Evolutionary conservation across 164 flowering plant genomes (phyloP).

Genomic region (Buxus sempervirens): DNA sequence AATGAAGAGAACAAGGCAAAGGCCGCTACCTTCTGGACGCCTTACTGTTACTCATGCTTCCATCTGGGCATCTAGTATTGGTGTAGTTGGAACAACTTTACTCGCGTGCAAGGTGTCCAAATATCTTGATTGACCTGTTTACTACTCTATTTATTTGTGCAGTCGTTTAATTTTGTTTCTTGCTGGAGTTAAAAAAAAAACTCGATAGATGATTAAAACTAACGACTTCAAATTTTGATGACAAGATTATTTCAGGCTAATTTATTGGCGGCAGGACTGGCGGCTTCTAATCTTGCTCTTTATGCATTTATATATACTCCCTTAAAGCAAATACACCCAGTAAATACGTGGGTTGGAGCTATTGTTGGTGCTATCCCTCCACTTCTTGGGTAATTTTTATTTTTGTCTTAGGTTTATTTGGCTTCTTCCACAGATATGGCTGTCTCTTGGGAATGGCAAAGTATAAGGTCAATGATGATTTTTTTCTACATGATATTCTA

Average conservation of each 20-base stretch:
- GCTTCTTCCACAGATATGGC: neutral
- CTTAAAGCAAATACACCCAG: conserved; percentile 89
- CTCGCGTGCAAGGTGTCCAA: conserved; percentile 71
- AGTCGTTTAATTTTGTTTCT: neutral
- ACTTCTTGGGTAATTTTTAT: conserved; percentile 69
- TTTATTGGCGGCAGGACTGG: conserved; percentile 88
- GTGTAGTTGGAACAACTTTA: conserved; percentile 75
- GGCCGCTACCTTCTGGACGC: conserved; percentile 96
- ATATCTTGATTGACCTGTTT: conserved; percentile 4
- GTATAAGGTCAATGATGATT: neutral
- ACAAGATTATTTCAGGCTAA: conserved; percentile 92
- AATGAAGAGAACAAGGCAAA: conserved; percentile 84
- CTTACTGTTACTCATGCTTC: conserved; percentile 69
- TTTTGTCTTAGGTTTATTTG: neutral
- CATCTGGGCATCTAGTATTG: conserved; percentile 73
- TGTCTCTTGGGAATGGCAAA: neutral
- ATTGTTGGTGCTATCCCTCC: conserved; percentile 99
- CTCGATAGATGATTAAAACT: conserved; percentile 18
- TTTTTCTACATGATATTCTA: neutral
- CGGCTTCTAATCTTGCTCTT: conserved; percentile 81
- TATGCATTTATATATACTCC: conserved; percentile 96
- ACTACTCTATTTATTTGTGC: neutral
- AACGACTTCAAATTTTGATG: conserved; percentile 30
- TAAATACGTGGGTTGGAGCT: conserved; percentile 99
- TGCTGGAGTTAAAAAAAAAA: neutral